Conservation (phyloP, 345 rosid species). For the Ailanthus altissimus region DNA sequence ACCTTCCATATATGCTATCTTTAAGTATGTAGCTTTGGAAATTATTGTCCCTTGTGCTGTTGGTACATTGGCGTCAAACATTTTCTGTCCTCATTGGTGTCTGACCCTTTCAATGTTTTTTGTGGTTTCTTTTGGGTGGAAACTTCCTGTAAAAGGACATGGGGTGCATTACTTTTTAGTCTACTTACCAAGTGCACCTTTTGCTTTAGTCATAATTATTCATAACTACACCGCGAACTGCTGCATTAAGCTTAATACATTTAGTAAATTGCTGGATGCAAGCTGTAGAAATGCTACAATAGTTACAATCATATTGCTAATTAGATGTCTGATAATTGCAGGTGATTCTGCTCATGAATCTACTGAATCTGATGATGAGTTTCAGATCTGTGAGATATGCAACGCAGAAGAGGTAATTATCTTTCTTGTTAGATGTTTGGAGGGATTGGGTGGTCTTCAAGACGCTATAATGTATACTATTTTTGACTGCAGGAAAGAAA, state of each 20-base stretch:
- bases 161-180: background rate
- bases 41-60: background rate
- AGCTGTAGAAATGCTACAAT: background rate
- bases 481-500: slow-evolving; percentile 70
- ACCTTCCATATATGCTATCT: background rate
- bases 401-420: slow-evolving; percentile 77
- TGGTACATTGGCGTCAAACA: background rate
- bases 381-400: slow-evolving; percentile 96
- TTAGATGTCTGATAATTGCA: slow-evolving; percentile 39
- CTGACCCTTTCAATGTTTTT: slow-evolving; percentile 1
- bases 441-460: slow-evolving; percentile 20
- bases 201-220: slow-evolving; percentile 15
- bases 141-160: background rate
- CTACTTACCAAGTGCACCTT: background rate
- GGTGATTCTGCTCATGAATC: slow-evolving; percentile 83
- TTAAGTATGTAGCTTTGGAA: background rate
- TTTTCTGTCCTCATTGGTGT: background rate
- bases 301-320: slow-evolving; percentile 2
- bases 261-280: background rate
- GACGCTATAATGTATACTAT: slow-evolving; percentile 21
- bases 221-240: too few species aligned
- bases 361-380: slow-evolving; percentile 94
- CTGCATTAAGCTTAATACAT: background rate
- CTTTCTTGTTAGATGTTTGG: slow-evolving; percentile 16
- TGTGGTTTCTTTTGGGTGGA: background rate